Evolutionary conservation across 352 stramenopile species (phyloP).

Genomic region (Globisporangium viniferum): DNA sequence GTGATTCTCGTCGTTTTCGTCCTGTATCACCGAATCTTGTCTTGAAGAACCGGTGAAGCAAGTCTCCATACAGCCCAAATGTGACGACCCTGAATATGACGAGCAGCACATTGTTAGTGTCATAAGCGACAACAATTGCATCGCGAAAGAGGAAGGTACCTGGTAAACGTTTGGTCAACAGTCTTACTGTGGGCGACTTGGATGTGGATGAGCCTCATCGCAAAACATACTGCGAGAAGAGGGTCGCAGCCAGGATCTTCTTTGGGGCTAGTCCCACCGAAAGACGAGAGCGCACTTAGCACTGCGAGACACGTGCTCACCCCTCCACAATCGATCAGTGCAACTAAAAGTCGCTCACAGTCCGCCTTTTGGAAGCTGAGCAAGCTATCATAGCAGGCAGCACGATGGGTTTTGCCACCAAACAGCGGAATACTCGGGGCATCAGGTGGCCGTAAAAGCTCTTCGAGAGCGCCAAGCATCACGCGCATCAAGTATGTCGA

Average conservation of each 20-base stretch:
- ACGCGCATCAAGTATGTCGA: conserved; percentile 22
- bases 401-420: too few species aligned
- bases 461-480: conserved; percentile 25
- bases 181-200: conserved; percentile 5
- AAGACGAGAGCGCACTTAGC: conserved; percentile 27
- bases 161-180: conserved; percentile 6
- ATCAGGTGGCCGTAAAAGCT: conserved; percentile 17
- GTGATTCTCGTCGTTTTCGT: neutral
- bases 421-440: neutral
- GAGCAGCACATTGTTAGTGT: neutral
- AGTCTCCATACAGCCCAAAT: conserved; percentile 29
- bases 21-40: neutral
- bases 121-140: neutral
- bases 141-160: conserved; percentile 1
- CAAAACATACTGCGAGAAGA: neutral
- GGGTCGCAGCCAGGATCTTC: neutral
- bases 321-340: conserved; percentile 40
- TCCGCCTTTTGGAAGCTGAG: conserved; percentile 13
- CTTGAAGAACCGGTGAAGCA: conserved; percentile 21
- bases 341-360: conserved; percentile 28
- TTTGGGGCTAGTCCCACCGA: neutral
- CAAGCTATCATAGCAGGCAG: neutral
- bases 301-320: conserved; percentile 40
- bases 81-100: conserved; percentile 17
- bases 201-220: conserved; percentile 16